Evolutionary conservation across 2,329 filamentous ascomycete species (phyloP).

Genomic region (Exophiala oligosperma): DNA sequence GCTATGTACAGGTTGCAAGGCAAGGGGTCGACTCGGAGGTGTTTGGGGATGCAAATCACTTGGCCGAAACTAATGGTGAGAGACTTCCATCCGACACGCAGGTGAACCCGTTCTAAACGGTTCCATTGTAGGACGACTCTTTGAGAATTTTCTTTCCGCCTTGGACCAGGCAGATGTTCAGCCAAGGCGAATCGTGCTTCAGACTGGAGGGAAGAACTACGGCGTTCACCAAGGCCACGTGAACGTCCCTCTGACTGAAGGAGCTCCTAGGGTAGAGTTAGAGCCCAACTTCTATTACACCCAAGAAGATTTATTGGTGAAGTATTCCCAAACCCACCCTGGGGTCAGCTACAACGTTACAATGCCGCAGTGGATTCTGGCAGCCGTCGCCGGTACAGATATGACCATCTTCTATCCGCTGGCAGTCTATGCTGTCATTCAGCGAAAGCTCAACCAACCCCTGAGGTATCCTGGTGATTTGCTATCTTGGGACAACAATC

Average conservation of each 20-base stretch:
- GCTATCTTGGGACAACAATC: conserved; percentile 15
- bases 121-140: conserved; percentile 31
- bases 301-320: conserved; percentile 51
- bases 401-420: conserved; percentile 22
- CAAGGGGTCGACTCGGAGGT: conserved; percentile 8
- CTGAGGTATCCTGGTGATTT: conserved; percentile 13
- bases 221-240: conserved; percentile 49
- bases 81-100: conserved; percentile 5
- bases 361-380: conserved; percentile 50
- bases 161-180: conserved; percentile 43
- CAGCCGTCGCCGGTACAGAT: conserved; percentile 26
- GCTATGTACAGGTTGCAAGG: conserved; percentile 18
- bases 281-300: conserved; percentile 57
- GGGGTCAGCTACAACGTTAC: conserved; percentile 46
- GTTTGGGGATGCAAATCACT: conserved; percentile 11
- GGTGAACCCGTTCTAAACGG: conserved; percentile 23
- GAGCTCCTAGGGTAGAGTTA: conserved; percentile 43
- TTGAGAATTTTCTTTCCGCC: conserved; percentile 50
- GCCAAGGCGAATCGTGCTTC: conserved; percentile 50
- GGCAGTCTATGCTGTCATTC: conserved; percentile 15
- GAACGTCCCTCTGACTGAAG: conserved; percentile 46
- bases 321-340: conserved; percentile 41
- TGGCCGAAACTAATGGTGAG: conserved; percentile 17
- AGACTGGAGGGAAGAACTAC: conserved; percentile 56
- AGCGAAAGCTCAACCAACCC: conserved; percentile 10